Evolutionary conservation across 441 rosid species (phyloP).

Genomic region (Gossypium lobatum): DNA sequence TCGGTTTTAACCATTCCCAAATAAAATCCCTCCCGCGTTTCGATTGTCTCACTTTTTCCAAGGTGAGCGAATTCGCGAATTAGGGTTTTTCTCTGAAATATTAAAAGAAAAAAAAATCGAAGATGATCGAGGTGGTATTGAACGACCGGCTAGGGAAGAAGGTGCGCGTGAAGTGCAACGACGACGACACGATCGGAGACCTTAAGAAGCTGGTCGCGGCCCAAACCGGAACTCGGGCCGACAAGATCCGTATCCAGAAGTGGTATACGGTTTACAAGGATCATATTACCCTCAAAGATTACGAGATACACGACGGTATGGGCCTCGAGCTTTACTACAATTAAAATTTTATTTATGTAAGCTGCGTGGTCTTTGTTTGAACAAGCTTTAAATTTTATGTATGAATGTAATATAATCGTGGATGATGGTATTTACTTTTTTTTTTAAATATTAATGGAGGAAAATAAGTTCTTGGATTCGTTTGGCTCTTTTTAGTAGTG

Average conservation of each 20-base stretch:
- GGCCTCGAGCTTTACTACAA: conserved; percentile 51
- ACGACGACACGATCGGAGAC: conserved; percentile 67
- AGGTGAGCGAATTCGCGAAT: background rate
- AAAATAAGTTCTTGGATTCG: background rate
- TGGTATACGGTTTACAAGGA: conserved; percentile 58
- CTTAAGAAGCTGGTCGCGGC: conserved; percentile 76
- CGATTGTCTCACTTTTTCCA: background rate
- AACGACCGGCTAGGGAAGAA: conserved; percentile 71
- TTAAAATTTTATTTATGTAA: background rate
- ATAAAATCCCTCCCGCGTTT: background rate
- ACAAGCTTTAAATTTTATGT: background rate
- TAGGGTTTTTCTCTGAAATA: background rate
- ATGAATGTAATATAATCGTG: background rate
- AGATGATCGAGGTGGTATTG: conserved; percentile 74
- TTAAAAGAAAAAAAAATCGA: background rate
- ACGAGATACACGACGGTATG: conserved; percentile 52
- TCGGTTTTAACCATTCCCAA: too few species aligned
- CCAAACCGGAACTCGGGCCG: conserved; percentile 59
- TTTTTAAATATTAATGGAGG: background rate
- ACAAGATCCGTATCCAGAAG: conserved; percentile 67
- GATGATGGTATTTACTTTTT: background rate
- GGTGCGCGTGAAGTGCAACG: conserved; percentile 74
- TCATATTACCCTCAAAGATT: conserved; percentile 47
- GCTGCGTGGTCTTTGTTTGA: background rate
- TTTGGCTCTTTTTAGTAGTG: background rate